Percentiles rank a stretch among this genome's conserved stretches.
Conservation (phyloP, 2,329 filamentous ascomycete species). For the Pseudocercospora pini-densiflorae region DNA sequence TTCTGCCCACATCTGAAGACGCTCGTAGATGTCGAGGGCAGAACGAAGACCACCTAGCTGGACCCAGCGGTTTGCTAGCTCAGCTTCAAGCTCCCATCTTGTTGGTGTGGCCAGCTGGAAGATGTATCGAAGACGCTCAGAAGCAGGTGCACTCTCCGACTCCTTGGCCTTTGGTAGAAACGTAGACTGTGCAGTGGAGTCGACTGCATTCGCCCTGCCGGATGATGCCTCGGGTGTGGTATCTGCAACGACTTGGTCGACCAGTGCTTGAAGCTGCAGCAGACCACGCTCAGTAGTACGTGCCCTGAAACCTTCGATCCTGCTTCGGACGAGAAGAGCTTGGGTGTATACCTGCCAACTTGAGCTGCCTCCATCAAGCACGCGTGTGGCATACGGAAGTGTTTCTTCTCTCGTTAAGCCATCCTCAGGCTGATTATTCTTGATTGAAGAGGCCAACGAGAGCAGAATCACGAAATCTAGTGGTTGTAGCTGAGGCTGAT, state of each 20-base stretch:
- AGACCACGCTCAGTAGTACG: slow-evolving; percentile 88
- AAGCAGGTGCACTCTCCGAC: slow-evolving; percentile 76
- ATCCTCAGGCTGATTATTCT: slow-evolving; percentile 83
- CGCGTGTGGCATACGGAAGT: slow-evolving; percentile 84
- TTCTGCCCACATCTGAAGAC: slow-evolving; percentile 92
- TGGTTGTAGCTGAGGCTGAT: slow-evolving; percentile 80
- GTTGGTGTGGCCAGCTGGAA: slow-evolving; percentile 83
- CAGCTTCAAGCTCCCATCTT: slow-evolving; percentile 91
- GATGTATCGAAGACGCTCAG: slow-evolving; percentile 79
- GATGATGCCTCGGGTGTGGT: slow-evolving; percentile 51
- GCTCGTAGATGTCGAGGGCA: slow-evolving; percentile 93
- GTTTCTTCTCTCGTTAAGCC: slow-evolving; percentile 92
- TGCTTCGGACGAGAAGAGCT: slow-evolving; percentile 82
- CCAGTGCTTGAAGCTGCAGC: slow-evolving; percentile 89
- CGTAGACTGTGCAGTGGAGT: slow-evolving; percentile 61
- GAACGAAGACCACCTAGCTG: slow-evolving; percentile 84
- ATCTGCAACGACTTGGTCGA: slow-evolving; percentile 92
- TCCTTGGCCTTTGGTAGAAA: slow-evolving; percentile 80
- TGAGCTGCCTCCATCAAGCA: slow-evolving; percentile 83
- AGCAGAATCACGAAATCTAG: slow-evolving; percentile 91
- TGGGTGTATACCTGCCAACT: slow-evolving; percentile 99
- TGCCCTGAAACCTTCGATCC: slow-evolving; percentile 86
- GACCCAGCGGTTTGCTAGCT: slow-evolving; percentile 92
- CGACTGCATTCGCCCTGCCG: slow-evolving; percentile 33
- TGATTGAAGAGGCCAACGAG: slow-evolving; percentile 78